Evolutionary conservation across 2,329 filamentous ascomycete genomes (phyloP), one percentile per base, ranked within the genome.

Genomic region (Neocatenulostroma microsporum): DNA sequence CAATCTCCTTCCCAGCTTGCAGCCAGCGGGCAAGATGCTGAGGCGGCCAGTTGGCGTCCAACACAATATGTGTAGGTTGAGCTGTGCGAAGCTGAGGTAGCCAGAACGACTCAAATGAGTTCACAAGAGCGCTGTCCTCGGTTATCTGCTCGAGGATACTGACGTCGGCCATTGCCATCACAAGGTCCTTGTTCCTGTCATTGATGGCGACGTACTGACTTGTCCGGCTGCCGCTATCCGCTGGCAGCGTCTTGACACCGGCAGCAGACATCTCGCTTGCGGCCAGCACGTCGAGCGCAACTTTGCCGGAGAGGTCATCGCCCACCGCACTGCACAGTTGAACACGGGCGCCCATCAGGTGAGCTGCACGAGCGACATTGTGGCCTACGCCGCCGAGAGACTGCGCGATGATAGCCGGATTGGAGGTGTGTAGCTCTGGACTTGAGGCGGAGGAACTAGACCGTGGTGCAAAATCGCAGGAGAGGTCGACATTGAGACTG

Each of bases 151-250:
- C 70, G 25, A 94, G 75, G 50, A 94, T 89, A 37, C 71, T 75
- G 87, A 96, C 95, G 56, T 96, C 91, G 4, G 89, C 88, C 85
- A 95, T 94, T 30, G 87, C 89, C 45, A 95, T 63, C 13, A 88
- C 72, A 2, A 98, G 74, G 46, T 88, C 82, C 59, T 87, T 93
- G 41, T 81, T 76, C 1, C 69, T 69, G 54, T 93, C 84, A 57
- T 96, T 98, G 46, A 96, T 69, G 12, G 89, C 83, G 3, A 96
- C 76, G 57, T 96, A 96, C 58, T 95, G 87, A 1, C 88, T 86
- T 2, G 89, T 96, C 38, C 83, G 74, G 21, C 70, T 71, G 1
- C 72, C 69, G 3, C 68, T 68, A 15, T 47, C 44, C 4, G 50
- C 15, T 9, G 48, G 46, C 1, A 67, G 46, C 1, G 52, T 56